Evolutionary conservation across 257 asterid genomes (phyloP).

Genomic region (Solanum piurae): DNA sequence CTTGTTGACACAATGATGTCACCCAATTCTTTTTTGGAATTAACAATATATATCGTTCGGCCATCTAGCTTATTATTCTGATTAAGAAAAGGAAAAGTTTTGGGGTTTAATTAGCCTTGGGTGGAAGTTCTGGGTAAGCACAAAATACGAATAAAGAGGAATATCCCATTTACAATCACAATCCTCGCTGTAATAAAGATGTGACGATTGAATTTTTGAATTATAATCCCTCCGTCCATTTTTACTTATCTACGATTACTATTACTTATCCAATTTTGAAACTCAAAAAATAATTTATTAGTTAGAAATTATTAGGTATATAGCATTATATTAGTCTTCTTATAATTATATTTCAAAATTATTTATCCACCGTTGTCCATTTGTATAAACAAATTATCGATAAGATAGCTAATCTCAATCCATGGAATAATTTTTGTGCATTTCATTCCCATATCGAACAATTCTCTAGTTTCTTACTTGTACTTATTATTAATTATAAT

Average conservation of each 20-base stretch:
- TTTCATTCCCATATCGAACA: neutral
- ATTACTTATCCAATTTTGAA: neutral
- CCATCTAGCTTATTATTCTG: neutral
- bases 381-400: too few relatives aligned
- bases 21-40: neutral
- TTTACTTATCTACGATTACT: fast-evolving
- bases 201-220: neutral
- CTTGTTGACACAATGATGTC: neutral
- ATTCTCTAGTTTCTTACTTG: neutral
- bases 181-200: neutral
- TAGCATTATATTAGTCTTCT: too few relatives aligned
- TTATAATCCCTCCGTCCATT: neutral
- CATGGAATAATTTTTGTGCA: neutral
- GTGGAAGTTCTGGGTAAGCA: neutral
- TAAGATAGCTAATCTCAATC: neutral
- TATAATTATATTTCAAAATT: too few relatives aligned
- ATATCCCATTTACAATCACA: neutral
- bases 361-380: too few relatives aligned
- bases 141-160: neutral
- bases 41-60: neutral
- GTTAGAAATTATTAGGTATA: too few relatives aligned
- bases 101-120: neutral
- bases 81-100: neutral
- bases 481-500: too few relatives aligned
- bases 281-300: neutral